A percentile compares a stretch with the other conserved stretches of the same genome.
Evolutionary conservation across 2,329 filamentous ascomycete species (phyloP).

Genomic region (Sporothrix variecibatus): DNA sequence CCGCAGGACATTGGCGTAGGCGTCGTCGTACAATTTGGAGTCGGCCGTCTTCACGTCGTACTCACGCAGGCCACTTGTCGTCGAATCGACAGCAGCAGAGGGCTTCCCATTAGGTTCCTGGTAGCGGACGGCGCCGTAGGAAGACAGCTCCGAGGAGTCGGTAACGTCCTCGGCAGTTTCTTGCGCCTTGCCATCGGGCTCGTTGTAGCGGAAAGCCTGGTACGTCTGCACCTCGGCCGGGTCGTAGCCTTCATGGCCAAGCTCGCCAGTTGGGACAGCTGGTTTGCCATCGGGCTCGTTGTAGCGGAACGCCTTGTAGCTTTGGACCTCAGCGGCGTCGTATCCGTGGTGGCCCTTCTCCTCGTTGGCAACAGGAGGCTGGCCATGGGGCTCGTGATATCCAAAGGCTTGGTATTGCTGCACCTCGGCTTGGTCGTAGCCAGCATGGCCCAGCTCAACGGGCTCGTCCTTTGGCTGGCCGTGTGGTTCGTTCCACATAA

Average conservation of each 20-base stretch:
- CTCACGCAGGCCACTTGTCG: constrained; percentile 41
- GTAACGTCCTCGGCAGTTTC: constrained; percentile 18
- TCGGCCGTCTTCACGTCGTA: constrained; percentile 38
- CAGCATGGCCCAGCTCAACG: constrained; percentile 29
- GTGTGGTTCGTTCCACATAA: constrained; percentile 33
- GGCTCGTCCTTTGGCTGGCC: constrained; percentile 32
- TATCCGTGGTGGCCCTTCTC: constrained; percentile 21
- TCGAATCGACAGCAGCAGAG: constrained; percentile 42
- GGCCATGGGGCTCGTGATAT: constrained; percentile 38
- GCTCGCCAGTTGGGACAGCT: not conserved
- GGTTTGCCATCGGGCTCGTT: constrained; percentile 38
- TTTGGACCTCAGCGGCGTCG: constrained; percentile 27
- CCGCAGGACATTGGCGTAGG: constrained; percentile 35
- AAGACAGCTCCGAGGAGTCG: constrained; percentile 27
- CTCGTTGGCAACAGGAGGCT: constrained; percentile 14
- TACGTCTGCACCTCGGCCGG: constrained; percentile 30
- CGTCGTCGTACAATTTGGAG: constrained; percentile 35
- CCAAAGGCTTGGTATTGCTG: constrained; percentile 36
- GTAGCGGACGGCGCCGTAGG: constrained; percentile 32
- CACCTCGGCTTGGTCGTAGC: constrained; percentile 36
- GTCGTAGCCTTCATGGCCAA: constrained; percentile 27
- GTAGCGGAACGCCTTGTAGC: constrained; percentile 37
- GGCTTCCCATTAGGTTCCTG: constrained; percentile 32
- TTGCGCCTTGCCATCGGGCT: constrained; percentile 36
- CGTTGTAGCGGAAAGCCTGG: constrained; percentile 41